Evolutionary conservation across 805 yeast species (phyloP).

Genomic region (Yamadazyma sp.): DNA sequence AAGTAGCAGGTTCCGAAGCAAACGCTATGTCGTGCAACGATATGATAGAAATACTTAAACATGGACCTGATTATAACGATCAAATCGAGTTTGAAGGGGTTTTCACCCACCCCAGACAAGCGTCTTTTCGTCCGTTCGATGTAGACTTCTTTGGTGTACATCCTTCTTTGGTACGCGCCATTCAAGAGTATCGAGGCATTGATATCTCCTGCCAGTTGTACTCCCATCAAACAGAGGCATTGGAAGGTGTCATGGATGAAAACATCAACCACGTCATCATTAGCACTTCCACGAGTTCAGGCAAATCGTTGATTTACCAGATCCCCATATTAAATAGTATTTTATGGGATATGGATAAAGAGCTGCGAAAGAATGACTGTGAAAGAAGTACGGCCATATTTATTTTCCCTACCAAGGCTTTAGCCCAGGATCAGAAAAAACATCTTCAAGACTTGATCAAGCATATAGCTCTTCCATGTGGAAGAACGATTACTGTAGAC

Average conservation of each 20-base stretch:
- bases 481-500: constrained; percentile 53
- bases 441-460: constrained; percentile 62
- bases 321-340: constrained; percentile 66
- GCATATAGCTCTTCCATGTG: constrained; percentile 42
- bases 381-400: constrained; percentile 68
- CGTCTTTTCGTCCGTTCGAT: constrained; percentile 46
- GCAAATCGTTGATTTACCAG: constrained; percentile 91
- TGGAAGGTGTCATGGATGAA: constrained; percentile 49
- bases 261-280: constrained; percentile 65
- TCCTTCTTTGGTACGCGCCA: constrained; percentile 48
- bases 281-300: constrained; percentile 95
- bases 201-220: constrained; percentile 53
- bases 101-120: constrained; percentile 43
- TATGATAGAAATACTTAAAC: constrained; percentile 50
- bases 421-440: constrained; percentile 94
- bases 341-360: constrained; percentile 34
- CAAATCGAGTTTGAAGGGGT: constrained; percentile 61
- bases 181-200: constrained; percentile 47
- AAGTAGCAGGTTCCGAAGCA: constrained; percentile 6
- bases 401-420: constrained; percentile 94
- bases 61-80: constrained; percentile 51
- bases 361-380: constrained; percentile 26
- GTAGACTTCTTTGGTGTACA: constrained; percentile 34
- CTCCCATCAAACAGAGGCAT: constrained; percentile 79
- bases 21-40: constrained; percentile 41